These are phyloP conservation scores for Nyctanthes arbortristis DNA, from an alignment of 257 asterid species.

Conservation along the genomic window DNA sequence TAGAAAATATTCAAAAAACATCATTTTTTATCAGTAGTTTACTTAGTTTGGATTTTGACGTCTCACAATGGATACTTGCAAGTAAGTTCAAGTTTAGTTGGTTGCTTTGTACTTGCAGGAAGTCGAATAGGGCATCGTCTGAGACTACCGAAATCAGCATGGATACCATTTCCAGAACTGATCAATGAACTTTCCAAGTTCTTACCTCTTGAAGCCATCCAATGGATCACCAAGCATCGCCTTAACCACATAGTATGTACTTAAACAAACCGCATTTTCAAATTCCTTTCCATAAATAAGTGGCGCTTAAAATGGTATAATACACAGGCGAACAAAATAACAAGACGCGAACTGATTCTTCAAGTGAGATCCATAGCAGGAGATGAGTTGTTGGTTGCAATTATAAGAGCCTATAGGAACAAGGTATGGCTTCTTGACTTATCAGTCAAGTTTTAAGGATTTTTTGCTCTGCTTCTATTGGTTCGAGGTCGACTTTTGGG, in stretches of 20 bases:
- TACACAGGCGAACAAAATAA: constrained; percentile 45
- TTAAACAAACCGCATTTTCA: too few relatives aligned
- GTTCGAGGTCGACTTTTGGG: too few relatives aligned
- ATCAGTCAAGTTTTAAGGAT: not conserved
- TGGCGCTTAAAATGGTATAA: not conserved
- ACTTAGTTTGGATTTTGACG: too few relatives aligned
- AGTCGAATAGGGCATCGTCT: constrained; percentile 21
- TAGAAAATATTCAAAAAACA: not conserved
- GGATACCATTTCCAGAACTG: constrained; percentile 52
- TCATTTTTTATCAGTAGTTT: too few relatives aligned
- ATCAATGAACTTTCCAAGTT: constrained; percentile 39
- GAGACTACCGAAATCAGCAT: constrained; percentile 41
- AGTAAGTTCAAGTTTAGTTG: too few relatives aligned
- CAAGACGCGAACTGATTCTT: constrained; percentile 47
- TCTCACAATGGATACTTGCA: too few relatives aligned
- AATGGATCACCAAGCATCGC: constrained; percentile 39
- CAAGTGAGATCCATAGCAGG: constrained; percentile 53
- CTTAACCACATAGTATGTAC: constrained; percentile 40
- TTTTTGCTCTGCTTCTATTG: not conserved
- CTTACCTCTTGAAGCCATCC: constrained; percentile 40
- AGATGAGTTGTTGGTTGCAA: constrained; percentile 40
- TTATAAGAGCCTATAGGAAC: constrained; percentile 37
- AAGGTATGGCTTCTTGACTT: constrained; percentile 29
- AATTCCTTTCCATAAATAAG: too few relatives aligned
- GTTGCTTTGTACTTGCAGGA: constrained; percentile 21